phyloP scores from a whole-genome alignment of 1,139 yeast species.

The Saccharomyces hybrid region DNA sequence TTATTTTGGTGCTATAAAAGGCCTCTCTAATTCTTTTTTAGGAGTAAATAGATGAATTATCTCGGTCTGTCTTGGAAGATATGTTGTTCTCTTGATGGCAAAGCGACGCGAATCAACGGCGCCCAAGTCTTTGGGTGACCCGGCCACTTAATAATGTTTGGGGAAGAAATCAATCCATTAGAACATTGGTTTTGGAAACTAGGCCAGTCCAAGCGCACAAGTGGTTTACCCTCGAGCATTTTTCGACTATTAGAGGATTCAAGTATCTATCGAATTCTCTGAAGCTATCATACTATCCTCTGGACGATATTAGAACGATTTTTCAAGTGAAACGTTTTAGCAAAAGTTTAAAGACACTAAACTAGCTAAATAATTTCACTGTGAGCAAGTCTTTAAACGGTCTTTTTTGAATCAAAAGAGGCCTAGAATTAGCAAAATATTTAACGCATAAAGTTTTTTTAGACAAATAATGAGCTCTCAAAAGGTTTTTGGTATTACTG shows the following conservation, averaged over 20 bases:
- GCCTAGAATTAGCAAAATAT: not conserved
- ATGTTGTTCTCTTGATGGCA: slow-evolving; percentile 1
- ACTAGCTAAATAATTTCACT: not conserved
- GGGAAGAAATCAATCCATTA: not conserved
- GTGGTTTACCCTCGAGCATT: not conserved
- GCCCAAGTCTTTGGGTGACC: not conserved
- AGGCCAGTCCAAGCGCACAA: not conserved
- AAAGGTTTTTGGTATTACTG: slow-evolving; percentile 69
- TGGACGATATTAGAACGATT: not conserved
- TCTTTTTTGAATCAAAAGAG: not conserved
- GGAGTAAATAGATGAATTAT: not conserved
- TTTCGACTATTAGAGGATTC: not conserved
- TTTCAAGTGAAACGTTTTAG: not conserved
- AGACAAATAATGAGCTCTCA: slow-evolving; percentile 26
- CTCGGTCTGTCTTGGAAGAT: not conserved
- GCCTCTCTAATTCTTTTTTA: not conserved
- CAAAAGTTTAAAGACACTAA: not conserved
- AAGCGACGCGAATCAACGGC: not conserved
- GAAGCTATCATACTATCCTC: not conserved
- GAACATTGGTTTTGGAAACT: not conserved
- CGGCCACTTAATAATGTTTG: not conserved
- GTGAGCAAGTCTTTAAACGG: not conserved
- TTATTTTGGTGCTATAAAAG: not conserved
- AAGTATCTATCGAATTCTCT: not conserved
- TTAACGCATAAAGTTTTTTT: not conserved